Evolutionary conservation across 108 stramenopile species (phyloP), one percentile per base, ranked within the genome.

Genomic region (Nannochloropsis salina): DNA sequence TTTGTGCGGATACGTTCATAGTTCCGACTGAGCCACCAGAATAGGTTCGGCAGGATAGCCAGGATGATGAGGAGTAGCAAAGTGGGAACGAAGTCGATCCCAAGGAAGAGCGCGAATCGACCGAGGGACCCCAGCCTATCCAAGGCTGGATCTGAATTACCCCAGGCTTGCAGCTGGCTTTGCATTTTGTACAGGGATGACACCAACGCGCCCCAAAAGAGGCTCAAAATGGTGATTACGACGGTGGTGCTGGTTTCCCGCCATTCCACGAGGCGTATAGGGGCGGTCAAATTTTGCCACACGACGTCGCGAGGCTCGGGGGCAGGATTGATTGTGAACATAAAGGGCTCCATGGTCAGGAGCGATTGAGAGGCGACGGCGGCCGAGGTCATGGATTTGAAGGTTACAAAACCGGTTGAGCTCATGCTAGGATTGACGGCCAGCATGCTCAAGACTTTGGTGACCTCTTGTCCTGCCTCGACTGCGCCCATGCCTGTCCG

Each of bases 1-100:
- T 90, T 43, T 41, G 85, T 85, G 85, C 90, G 90, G 42, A 86
- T 44, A 20, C 90, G 88, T 87, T 91, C 90, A 80, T 86, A 86
- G n/a, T 20, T 44, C 21, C 83, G 83, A 42, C 82, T 42, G 21
- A 84, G 5, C 42, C 82, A 86, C 31, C 83, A 81, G 83, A 86
- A 86, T 0, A 82, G 10, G 61, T 41, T 83, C 9, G 86, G 86
- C 45, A 86, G 21, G 9, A 86, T 41, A 83, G 82, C 83, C 44
- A 86, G 41, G 18, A 86, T 41, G 5, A 86, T 80, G 18, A 86
- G 15, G 18, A 86, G 83, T 2, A 83, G 15, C 44, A 80, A 45
- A 4, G 83, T 61, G 15, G 86, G 82, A 5, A 86, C 42, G 9
- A 83, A 86, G 45, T 86, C 22, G 31, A 74, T 74, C 61, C 61